Evolutionary conservation across 176 grass and related monocot genomes (phyloP), one percentile per base, ranked within the genome.

Genomic region (Musa troglodytarum): DNA sequence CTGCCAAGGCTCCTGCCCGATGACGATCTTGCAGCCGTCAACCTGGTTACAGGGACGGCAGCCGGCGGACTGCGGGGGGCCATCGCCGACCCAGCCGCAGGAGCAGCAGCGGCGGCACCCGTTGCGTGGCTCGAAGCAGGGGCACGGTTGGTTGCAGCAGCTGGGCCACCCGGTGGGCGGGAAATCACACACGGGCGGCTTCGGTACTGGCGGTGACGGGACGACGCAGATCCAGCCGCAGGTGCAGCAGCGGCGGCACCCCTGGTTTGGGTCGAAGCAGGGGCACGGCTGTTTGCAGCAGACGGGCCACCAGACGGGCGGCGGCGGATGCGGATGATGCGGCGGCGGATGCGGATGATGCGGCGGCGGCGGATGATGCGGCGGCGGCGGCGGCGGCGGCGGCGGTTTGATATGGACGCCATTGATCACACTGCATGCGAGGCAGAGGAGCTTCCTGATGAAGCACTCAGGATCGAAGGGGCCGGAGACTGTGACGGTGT

Each of bases 371-470:
- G 58, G n/a, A n/a, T n/a, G n/a, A n/a, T n/a, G 58, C 1, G 81
- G 9, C 9, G 78, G 5, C 24, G 77, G 0, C 24, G 23, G 28
- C 1, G 9, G 2, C 4, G 26, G 17, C 5, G 16, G 8, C 7
- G 9, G 14, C 23, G 0, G 25, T 22, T 49, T 52, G 34, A 81
- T 66, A 19, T 69, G 76, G 77, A 90, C 80, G 26, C 71, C 49
- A 56, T 59, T 82, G 74, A 87, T 87, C 26, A 64, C 76, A 12
- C 65, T 56, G 65, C 76, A 8, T 2, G 85, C 85, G 54, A 84
- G 79, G 85, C 82, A 90, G 54, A 53, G 13, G 2, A 87, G 79
- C 72, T 80, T 90, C 50, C 11, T 54, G 11, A 61, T 76, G 28
- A 90, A 49, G 53, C 68, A 56, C 7, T 12, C 14, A 5, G 77